Evolutionary conservation across 169 alveolate genomes (phyloP).

Genomic region (Fabrea salina): DNA sequence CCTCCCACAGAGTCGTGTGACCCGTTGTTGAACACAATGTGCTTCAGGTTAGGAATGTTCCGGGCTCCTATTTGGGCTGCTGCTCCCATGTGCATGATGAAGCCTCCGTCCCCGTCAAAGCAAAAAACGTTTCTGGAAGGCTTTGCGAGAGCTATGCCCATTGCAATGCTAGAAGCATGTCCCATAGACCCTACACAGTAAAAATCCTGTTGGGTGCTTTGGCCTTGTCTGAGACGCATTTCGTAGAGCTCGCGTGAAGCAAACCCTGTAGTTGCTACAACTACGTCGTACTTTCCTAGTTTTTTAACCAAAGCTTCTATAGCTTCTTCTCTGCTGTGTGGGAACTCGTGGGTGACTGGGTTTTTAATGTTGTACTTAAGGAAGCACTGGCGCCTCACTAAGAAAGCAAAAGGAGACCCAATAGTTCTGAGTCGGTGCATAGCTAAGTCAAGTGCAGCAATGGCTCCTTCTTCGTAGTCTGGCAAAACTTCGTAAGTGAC

Average conservation of each 20-base stretch:
- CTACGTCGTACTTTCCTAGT: conserved; percentile 15
- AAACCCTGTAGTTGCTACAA: conserved; percentile 65
- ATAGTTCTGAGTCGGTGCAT: conserved; percentile 40
- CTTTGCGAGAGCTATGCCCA: conserved; percentile 60
- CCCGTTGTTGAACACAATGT: conserved; percentile 62
- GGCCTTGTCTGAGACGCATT: conserved; percentile 45
- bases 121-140: conserved; percentile 53
- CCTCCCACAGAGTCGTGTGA: conserved; percentile 80
- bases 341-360: conserved; percentile 34
- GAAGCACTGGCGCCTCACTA: conserved; percentile 59
- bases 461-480: conserved; percentile 61
- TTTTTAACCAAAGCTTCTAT: conserved; percentile 37
- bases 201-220: conserved; percentile 61
- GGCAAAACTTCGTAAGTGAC: conserved; percentile 61
- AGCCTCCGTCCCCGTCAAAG: conserved; percentile 81
- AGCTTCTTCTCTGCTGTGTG: conserved; percentile 62
- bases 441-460: conserved; percentile 57
- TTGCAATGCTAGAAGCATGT: conserved; percentile 70
- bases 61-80: conserved; percentile 55
- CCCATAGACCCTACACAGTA: conserved; percentile 81
- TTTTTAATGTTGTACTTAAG: conserved; percentile 48
- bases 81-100: conserved; percentile 76
- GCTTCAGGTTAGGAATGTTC: conserved; percentile 51
- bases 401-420: conserved; percentile 55
- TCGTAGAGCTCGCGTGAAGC: conserved; percentile 68